Conservation (phyloP, 306 rosid species). For the Dryas octopetala region DNA sequence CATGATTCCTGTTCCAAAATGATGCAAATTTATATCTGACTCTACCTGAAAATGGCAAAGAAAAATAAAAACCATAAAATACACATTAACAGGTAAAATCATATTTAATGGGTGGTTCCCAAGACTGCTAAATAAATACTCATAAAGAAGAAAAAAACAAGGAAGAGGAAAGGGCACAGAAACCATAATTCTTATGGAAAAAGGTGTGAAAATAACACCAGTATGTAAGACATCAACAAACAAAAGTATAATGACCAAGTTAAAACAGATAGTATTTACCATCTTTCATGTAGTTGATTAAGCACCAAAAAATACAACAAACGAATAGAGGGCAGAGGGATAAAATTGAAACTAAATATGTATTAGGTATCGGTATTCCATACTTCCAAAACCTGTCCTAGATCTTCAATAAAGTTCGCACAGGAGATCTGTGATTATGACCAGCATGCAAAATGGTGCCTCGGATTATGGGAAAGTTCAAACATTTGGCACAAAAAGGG, state of each 20-base stretch:
- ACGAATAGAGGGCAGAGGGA: not conserved
- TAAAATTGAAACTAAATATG: not conserved
- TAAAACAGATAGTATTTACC: not conserved
- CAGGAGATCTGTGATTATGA: not conserved
- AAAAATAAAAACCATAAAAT: constrained; percentile 25
- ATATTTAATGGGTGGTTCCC: constrained; percentile 1
- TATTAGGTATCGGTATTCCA: not conserved
- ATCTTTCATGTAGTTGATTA: not conserved
- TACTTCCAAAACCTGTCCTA: not conserved
- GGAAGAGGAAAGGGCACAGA: not conserved
- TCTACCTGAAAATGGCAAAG: constrained; percentile 74
- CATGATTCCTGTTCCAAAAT: constrained; percentile 99
- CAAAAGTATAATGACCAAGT: not conserved
- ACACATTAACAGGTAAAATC: constrained; percentile 25
- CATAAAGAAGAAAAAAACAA: not conserved
- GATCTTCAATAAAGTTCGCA: not conserved
- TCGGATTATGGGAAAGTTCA: not conserved
- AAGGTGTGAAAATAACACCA: not conserved
- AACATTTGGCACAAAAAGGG: not conserved
- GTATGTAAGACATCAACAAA: not conserved
- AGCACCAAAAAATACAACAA: not conserved
- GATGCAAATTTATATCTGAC: constrained; percentile 97
- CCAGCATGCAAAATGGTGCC: not conserved
- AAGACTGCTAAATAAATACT: not conserved
- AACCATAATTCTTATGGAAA: not conserved